phyloP scores from a whole-genome alignment of 2,329 filamentous ascomycete species.

The Teratosphaeria zuluensis region DNA sequence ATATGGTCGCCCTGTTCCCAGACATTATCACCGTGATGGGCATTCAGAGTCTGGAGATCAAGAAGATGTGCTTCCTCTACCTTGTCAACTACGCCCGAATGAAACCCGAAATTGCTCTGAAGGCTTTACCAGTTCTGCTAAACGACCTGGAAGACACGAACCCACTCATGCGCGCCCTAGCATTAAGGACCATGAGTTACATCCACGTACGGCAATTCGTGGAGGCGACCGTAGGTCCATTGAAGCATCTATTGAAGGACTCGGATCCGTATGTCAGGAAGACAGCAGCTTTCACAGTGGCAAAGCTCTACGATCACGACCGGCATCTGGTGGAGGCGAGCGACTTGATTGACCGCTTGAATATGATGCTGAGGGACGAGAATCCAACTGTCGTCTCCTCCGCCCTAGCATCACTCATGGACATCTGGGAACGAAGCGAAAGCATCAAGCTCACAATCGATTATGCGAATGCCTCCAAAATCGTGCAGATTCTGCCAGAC shows the following conservation, averaged over 20 bases:
- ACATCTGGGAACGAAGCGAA: slow-evolving; percentile 97
- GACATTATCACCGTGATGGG: slow-evolving; percentile 95
- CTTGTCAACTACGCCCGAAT: slow-evolving; percentile 93
- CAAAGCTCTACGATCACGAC: slow-evolving; percentile 97
- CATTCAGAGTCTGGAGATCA: slow-evolving; percentile 89
- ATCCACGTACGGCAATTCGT: slow-evolving; percentile 95
- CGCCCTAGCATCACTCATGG: slow-evolving; percentile 80
- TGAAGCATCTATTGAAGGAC: slow-evolving; percentile 76
- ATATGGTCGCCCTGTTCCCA: slow-evolving; percentile 95
- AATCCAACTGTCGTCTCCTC: slow-evolving; percentile 97
- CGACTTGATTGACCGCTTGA: slow-evolving; percentile 84
- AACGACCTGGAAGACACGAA: slow-evolving; percentile 90
- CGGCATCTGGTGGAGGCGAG: slow-evolving; percentile 79
- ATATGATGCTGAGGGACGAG: slow-evolving; percentile 82
- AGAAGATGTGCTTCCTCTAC: slow-evolving; percentile 99
- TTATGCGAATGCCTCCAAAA: slow-evolving; percentile 94
- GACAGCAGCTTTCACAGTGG: slow-evolving; percentile 90
- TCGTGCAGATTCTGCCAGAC: slow-evolving; percentile 90
- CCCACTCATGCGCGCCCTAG: slow-evolving; percentile 82
- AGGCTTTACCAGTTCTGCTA: slow-evolving; percentile 79
- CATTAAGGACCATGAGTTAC: slow-evolving; percentile 92
- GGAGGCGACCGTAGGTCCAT: slow-evolving; percentile 73
- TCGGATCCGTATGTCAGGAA: slow-evolving; percentile 93
- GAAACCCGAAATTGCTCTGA: slow-evolving; percentile 87
- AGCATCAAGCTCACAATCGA: slow-evolving; percentile 97